phyloP scores from a whole-genome alignment of 192 early-diverging fungal genomes.

The Mortierella antarctica region DNA sequence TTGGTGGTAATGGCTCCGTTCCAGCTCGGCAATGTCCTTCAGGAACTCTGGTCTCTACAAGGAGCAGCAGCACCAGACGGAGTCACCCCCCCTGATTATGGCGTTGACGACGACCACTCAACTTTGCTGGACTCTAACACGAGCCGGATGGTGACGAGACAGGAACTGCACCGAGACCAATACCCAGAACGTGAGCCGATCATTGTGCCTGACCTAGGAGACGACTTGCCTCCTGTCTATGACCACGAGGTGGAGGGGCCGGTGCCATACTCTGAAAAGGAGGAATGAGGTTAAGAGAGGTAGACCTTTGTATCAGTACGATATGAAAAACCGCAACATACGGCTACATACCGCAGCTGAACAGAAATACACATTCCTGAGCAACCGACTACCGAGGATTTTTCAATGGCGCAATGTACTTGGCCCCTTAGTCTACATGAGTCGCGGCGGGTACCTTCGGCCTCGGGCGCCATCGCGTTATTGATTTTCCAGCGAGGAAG shows the following conservation, averaged over 20 bases:
- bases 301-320: too few species aligned
- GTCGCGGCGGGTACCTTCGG: too few species aligned
- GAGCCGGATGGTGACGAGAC: slow-evolving; percentile 11
- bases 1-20: slow-evolving; percentile 30
- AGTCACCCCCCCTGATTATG: slow-evolving; percentile 38
- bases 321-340: too few species aligned
- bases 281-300: neutral
- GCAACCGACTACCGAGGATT: too few species aligned
- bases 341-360: too few species aligned
- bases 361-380: too few species aligned
- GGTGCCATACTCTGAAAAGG: slow-evolving; percentile 17
- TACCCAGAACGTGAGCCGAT: slow-evolving; percentile 41
- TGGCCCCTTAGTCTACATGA: too few species aligned
- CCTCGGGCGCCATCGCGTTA: too few species aligned
- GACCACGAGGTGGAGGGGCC: slow-evolving; percentile 18
- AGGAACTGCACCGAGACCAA: slow-evolving; percentile 6
- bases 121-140: slow-evolving; percentile 44
- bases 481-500: too few species aligned
- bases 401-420: too few species aligned
- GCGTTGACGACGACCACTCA: slow-evolving; percentile 5
- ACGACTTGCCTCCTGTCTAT: slow-evolving; percentile 39
- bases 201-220: slow-evolving; percentile 23
- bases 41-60: slow-evolving; percentile 24
- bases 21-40: slow-evolving; percentile 20
- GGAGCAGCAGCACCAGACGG: slow-evolving; percentile 13